A percentile compares a stretch with the other conserved stretches of the same genome.
Evolutionary conservation across 257 asterid species (phyloP).

Genomic region (Capsicum pubescens): DNA sequence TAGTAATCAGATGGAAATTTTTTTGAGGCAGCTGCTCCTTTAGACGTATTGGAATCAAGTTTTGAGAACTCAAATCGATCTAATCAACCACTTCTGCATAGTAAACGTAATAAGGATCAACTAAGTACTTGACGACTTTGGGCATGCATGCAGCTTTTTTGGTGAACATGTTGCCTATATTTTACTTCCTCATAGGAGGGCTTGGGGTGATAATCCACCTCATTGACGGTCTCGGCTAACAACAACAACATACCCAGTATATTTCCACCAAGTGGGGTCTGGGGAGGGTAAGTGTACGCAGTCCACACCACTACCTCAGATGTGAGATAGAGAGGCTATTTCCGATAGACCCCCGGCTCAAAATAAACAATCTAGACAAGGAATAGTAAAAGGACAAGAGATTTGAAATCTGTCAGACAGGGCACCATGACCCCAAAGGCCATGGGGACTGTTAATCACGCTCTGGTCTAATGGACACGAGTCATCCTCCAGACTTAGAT

Average conservation of each 20-base stretch:
- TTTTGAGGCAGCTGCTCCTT: neutral
- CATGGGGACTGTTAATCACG: no score
- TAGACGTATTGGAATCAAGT: neutral
- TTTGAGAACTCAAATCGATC: neutral
- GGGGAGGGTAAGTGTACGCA: no score
- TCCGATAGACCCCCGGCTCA: no score
- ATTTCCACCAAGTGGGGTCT: no score
- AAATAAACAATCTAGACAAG: no score
- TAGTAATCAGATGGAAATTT: neutral
- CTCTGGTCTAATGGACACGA: no score
- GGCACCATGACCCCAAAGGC: no score
- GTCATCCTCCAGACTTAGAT: neutral
- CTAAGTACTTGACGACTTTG: neutral
- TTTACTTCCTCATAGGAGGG: neutral
- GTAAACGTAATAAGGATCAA: slow-evolving; percentile 3
- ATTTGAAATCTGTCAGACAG: no score
- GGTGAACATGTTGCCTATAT: neutral
- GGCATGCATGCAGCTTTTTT: neutral
- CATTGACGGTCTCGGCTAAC: neutral
- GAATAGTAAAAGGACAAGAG: no score
- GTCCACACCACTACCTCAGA: no score
- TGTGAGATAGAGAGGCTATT: no score
- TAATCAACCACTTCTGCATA: neutral
- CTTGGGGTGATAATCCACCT: neutral
- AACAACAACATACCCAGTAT: no score